phyloP scores from a whole-genome alignment of 2,329 filamentous ascomycete genomes.

The Cyclaneusma minus region DNA sequence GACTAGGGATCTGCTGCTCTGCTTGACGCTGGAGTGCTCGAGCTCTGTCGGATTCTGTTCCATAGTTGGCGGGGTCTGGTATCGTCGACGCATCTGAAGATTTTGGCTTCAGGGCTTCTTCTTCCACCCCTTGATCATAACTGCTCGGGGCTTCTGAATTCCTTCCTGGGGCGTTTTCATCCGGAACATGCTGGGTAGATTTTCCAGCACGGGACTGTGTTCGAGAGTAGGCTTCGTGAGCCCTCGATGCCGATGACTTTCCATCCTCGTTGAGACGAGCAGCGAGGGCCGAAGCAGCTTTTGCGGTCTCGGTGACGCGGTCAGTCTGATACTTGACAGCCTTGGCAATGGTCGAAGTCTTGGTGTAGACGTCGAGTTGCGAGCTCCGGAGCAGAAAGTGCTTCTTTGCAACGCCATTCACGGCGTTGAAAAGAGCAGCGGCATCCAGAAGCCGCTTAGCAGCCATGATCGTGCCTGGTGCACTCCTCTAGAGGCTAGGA shows the following conservation, averaged over 20 bases:
- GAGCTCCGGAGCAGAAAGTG: slow-evolving; percentile 40
- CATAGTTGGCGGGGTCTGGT: slow-evolving; percentile 17
- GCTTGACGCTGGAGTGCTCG: slow-evolving; percentile 28
- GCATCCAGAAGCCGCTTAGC: slow-evolving; percentile 54
- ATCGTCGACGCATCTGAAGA: slow-evolving; percentile 25
- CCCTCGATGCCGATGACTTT: slow-evolving; percentile 14
- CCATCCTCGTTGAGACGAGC: slow-evolving; percentile 36
- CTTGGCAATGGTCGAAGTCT: slow-evolving; percentile 49
- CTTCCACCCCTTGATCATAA: slow-evolving; percentile 11
- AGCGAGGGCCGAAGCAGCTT: slow-evolving; percentile 42
- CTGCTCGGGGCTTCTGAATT: slow-evolving; percentile 3
- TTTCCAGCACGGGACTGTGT: slow-evolving; percentile 8
- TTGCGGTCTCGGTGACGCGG: slow-evolving; percentile 41
- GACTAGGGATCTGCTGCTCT: slow-evolving; percentile 35
- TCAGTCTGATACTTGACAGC: slow-evolving; percentile 46
- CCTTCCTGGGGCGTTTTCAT: slow-evolving; percentile 4
- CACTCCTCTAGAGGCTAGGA: too few species aligned
- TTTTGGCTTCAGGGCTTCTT: slow-evolving; percentile 16
- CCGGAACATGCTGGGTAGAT: slow-evolving; percentile 8
- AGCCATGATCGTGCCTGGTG: too few species aligned
- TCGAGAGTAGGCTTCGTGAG: slow-evolving; percentile 4
- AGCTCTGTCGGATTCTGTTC: slow-evolving; percentile 22
- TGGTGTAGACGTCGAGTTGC: slow-evolving; percentile 46
- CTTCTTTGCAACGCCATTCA: slow-evolving; percentile 48
- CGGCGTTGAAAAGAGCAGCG: slow-evolving; percentile 53